A percentile compares a stretch with the other conserved stretches of the same genome.
These are phyloP conservation scores for Hyaloscypha finlandica DNA, from an alignment of 495 filamentous ascomycete species.

Conservation along the genomic window DNA sequence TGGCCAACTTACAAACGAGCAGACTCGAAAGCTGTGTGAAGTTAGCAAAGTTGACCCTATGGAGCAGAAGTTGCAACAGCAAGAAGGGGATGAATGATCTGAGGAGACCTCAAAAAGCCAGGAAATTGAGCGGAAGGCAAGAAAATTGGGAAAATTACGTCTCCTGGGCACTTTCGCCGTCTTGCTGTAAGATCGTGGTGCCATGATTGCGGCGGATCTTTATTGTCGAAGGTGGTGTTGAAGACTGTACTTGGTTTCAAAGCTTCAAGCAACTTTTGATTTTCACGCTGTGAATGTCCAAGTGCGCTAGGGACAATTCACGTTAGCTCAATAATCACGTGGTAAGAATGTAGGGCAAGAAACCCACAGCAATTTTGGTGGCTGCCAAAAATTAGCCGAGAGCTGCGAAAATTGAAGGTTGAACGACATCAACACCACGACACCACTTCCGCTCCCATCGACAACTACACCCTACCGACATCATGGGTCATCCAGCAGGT, in stretches of 20 bases:
- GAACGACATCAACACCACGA: slow-evolving; percentile 15
- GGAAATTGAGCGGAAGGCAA: neutral
- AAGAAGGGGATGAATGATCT: neutral
- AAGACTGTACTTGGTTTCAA: neutral
- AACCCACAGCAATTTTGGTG: neutral
- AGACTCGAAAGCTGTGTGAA: slow-evolving; percentile 80
- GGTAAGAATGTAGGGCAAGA: neutral
- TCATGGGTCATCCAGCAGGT: slow-evolving; percentile 96
- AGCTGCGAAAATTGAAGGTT: neutral
- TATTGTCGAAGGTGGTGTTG: slow-evolving; percentile 21
- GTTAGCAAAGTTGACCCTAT: slow-evolving; percentile 35
- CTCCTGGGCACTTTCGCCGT: slow-evolving; percentile 76
- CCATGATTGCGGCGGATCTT: slow-evolving; percentile 24
- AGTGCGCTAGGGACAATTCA: neutral
- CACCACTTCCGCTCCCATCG: slow-evolving; percentile 12
- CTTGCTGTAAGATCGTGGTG: slow-evolving; percentile 80
- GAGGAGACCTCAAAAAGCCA: neutral
- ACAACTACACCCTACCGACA: slow-evolving; percentile 9
- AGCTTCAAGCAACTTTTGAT: slow-evolving; percentile 1
- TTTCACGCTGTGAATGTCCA: slow-evolving; percentile 4
- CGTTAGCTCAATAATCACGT: neutral
- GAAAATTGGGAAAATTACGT: slow-evolving; percentile 20
- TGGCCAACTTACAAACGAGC: slow-evolving; percentile 99
- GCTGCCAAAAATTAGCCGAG: neutral
- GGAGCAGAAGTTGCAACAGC: neutral